These are phyloP conservation scores for Hymenoscyphus fructigenus DNA, from an alignment of 2,329 filamentous ascomycete genomes.

Conservation along the genomic window DNA sequence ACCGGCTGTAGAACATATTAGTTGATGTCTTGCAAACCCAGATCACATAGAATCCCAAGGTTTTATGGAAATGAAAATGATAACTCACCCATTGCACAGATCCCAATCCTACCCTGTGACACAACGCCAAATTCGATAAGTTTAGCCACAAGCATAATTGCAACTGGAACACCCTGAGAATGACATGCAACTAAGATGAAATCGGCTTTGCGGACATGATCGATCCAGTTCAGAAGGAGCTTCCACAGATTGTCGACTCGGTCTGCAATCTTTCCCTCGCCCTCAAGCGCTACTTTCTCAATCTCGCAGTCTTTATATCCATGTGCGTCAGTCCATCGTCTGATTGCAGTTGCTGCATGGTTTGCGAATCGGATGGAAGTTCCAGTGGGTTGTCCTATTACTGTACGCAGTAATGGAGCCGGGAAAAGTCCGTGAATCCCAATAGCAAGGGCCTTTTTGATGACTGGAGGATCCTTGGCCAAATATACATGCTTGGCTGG, in stretches of 20 bases:
- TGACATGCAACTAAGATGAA: constrained; percentile 91
- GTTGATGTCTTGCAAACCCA: background rate
- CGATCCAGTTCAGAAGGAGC: constrained; percentile 89
- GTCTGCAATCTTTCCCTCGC: constrained; percentile 88
- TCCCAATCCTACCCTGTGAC: constrained; percentile 71
- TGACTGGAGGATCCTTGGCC: constrained; percentile 64
- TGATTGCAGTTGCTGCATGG: constrained; percentile 79
- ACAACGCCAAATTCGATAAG: constrained; percentile 88
- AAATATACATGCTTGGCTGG: constrained; percentile 71
- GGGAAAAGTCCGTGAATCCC: constrained; percentile 92
- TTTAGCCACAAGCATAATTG: constrained; percentile 88
- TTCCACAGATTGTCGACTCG: constrained; percentile 93
- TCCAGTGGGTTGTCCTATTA: constrained; percentile 92
- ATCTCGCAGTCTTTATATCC: constrained; percentile 77
- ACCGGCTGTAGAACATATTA: constrained; percentile 65
- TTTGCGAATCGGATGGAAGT: constrained; percentile 93
- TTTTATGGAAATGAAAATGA: background rate
- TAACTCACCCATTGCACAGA: constrained; percentile 70
- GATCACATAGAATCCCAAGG: background rate
- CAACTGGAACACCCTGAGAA: constrained; percentile 92
- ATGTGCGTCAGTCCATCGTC: constrained; percentile 74
- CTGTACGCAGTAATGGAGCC: constrained; percentile 78
- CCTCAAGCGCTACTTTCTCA: constrained; percentile 91
- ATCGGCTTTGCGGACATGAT: constrained; percentile 83
- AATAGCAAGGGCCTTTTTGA: constrained; percentile 87